Conservation (phyloP, 2,329 filamentous ascomycete genomes). For the Cryphonectria naterciae region DNA sequence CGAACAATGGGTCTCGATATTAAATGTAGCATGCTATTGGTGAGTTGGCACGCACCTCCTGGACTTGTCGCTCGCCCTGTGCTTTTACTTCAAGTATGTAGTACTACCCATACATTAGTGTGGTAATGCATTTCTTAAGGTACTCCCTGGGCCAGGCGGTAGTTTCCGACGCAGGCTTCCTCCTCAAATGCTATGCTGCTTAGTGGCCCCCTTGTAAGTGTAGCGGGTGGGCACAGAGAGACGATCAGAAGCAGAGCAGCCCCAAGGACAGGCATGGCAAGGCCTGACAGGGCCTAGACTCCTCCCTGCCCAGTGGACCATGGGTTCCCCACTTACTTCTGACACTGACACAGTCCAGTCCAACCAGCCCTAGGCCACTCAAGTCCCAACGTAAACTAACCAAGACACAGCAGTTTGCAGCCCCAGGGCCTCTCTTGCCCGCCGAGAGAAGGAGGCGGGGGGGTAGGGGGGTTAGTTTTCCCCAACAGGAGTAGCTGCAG, state of each 20-base stretch:
- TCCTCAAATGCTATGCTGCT: background rate
- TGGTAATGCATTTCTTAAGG: background rate
- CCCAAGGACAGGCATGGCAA: background rate
- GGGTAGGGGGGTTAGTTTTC: background rate
- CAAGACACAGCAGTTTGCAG: background rate
- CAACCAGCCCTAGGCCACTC: background rate
- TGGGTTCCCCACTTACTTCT: background rate
- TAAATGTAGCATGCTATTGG: background rate
- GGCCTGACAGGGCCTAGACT: slow-evolving; percentile 13
- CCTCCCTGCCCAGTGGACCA: background rate
- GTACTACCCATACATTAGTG: background rate
- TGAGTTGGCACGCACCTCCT: background rate
- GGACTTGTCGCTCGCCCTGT: no score
- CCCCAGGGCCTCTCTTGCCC: background rate
- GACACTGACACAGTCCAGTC: background rate
- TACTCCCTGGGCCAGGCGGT: background rate
- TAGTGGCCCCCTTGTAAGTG: background rate
- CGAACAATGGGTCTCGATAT: background rate
- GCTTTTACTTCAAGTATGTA: no score
- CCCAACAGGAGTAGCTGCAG: slow-evolving; percentile 2
- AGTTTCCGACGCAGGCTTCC: background rate
- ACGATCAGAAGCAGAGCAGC: background rate
- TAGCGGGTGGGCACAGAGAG: background rate
- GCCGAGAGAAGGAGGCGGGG: background rate
- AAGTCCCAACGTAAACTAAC: background rate